Evolutionary conservation across 108 stramenopile genomes (phyloP).

Genomic region (Schizochytrium sp.): DNA sequence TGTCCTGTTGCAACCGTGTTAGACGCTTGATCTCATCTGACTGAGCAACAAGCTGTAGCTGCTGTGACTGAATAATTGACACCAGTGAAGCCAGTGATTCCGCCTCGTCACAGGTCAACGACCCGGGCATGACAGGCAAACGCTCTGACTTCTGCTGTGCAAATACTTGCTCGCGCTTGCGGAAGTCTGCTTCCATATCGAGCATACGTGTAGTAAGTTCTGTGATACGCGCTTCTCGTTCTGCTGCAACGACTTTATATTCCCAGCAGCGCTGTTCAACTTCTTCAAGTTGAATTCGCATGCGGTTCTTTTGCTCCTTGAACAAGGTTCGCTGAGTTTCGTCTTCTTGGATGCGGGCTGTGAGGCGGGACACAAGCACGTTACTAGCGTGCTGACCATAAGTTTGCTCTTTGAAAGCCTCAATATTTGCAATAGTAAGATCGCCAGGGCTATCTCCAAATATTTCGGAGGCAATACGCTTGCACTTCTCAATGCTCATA

Average conservation of each 20-base stretch:
- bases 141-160: neutral
- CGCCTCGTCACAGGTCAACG: conserved; percentile 4
- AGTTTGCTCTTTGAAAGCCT: conserved; percentile 3
- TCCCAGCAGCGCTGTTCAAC: conserved; percentile 53
- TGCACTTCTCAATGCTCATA: neutral
- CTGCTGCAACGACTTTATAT: conserved; percentile 54
- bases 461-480: neutral
- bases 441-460: neutral
- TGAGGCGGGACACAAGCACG: neutral
- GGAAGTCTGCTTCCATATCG: conserved; percentile 4
- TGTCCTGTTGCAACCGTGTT: neutral
- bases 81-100: conserved; percentile 23
- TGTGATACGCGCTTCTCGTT: conserved; percentile 44
- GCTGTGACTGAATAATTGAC: conserved; percentile 45
- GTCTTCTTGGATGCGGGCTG: neutral
- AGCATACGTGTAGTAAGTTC: conserved; percentile 39
- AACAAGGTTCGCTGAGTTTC: neutral
- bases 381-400: neutral
- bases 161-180: conserved; percentile 14
- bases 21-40: conserved; percentile 5
- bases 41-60: conserved; percentile 34
- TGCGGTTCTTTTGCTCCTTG: neutral
- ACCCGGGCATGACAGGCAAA: neutral
- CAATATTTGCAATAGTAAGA: neutral
- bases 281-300: neutral